A percentile compares a stretch with the other conserved stretches of the same genome.
These are phyloP conservation scores for Ocimum tenuiflorum DNA, from an alignment of 257 asterid species.

Conservation along the genomic window DNA sequence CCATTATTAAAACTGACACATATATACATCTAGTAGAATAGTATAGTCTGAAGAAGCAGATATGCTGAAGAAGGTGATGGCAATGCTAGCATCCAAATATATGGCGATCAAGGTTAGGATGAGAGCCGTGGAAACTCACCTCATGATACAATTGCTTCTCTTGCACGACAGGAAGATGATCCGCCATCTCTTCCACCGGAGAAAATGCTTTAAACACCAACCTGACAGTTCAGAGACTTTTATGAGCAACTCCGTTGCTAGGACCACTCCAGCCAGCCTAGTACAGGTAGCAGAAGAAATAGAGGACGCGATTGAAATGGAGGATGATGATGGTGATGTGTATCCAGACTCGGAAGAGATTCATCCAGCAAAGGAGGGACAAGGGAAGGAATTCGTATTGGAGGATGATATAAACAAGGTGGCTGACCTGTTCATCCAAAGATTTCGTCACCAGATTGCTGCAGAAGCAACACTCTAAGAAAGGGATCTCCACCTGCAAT, in stretches of 20 bases:
- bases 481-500: not conserved
- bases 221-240: no score
- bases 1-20: slow-evolving; percentile 2
- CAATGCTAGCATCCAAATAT: slow-evolving; percentile 22
- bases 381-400: slow-evolving; percentile 21
- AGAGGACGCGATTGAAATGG: not conserved
- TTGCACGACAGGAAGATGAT: slow-evolving; percentile 26
- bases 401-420: slow-evolving; percentile 31
- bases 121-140: slow-evolving; percentile 28
- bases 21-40: no score
- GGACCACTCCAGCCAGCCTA: slow-evolving; percentile 14
- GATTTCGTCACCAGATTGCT: slow-evolving; percentile 34
- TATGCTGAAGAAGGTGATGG: slow-evolving; percentile 31
- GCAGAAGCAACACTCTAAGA: no score
- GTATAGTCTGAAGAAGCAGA: no score
- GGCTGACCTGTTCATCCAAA: slow-evolving; percentile 35
- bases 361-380: slow-evolving; percentile 13
- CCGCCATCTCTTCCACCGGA: slow-evolving; percentile 12
- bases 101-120: slow-evolving; percentile 19
- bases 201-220: slow-evolving; percentile 7
- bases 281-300: not conserved
- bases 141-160: slow-evolving; percentile 27
- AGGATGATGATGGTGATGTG: slow-evolving; percentile 1
- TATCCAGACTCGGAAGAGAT: not conserved
- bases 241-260: slow-evolving; percentile 3